Base-by-base conservation (phyloP, 116 monocot species). In the Thalassia testudinum region DNA sequence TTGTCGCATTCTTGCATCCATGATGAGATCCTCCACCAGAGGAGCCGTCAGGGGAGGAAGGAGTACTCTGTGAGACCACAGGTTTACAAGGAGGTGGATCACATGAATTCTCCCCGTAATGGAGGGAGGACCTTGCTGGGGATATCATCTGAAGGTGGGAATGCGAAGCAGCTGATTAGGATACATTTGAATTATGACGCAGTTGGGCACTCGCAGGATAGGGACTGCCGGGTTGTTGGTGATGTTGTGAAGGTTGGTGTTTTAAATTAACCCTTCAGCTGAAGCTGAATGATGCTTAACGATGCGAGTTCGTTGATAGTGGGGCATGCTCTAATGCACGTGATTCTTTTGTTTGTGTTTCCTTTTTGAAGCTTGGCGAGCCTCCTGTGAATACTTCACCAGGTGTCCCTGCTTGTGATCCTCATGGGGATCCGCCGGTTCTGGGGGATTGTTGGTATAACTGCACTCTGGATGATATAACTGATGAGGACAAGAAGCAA, bases 181-280 rank as follows among this genome's bases (percentile, higher is more conserved):
- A 97, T 97, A 48, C 81, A 67, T 71, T 63, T 97, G 20, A 88
- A 97, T 71, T 97, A 97, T 68, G 95, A 97, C 62, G 95, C 95
- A 21, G 95, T 97, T 55, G 95, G 95, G 15, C 78, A 82, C 47
- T 79, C 89, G 21, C 60, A 70, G 24, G 95, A 97, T 56, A 73
- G 95, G 66, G 95, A 97, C 57, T 97, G 95, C 43, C 74, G 34
- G 47, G 59, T 27, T 55, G 68, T 97, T 76, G 88, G 88, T 2
- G 89, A 88, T 61, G 54, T 88, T 53, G 95, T 97, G 15, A 97
- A 97, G 92, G 92, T 83, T 19, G 11, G 61, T n/a, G 15, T 28
- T 47, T 54, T 18, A n/a, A n/a, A n/a, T n/a, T n/a, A n/a, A n/a
- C n/a, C n/a, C n/a, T n/a, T n/a, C n/a, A n/a, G n/a, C n/a, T n/a